A percentile compares a stretch with the other conserved stretches of the same genome.
These are phyloP conservation scores for Pyrenophora teres DNA, from an alignment of 2,329 filamentous ascomycete genomes.

Conservation along the genomic window DNA sequence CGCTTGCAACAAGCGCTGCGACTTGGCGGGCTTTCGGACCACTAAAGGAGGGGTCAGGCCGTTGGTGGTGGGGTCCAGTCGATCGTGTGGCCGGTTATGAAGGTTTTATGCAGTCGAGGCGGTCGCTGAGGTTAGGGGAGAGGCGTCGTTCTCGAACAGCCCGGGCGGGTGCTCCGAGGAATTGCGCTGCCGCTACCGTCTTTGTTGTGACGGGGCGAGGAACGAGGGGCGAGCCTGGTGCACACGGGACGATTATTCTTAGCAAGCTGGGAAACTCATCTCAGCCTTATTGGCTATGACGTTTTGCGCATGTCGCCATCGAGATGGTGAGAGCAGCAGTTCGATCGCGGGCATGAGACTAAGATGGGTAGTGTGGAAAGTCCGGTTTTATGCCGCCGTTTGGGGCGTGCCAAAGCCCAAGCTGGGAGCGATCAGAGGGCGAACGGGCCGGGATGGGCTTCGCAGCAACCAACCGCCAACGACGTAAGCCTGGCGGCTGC, in stretches of 20 bases:
- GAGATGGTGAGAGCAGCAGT: conserved; percentile 32
- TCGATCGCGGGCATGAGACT: conserved; percentile 36
- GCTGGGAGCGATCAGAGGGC: conserved; percentile 24
- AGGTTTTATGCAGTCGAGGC: conserved; percentile 41
- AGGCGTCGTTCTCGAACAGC: conserved; percentile 39
- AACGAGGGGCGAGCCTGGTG: no score
- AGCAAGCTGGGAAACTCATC: conserved; percentile 32
- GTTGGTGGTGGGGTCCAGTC: conserved; percentile 43
- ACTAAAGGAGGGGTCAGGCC: conserved; percentile 42
- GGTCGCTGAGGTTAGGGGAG: conserved; percentile 21
- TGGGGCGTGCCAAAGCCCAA: conserved; percentile 29
- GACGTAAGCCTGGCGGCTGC: conserved; percentile 23
- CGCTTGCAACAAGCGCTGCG: conserved; percentile 35
- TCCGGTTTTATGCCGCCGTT: conserved; percentile 41
- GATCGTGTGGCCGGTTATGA: conserved; percentile 27
- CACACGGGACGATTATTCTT: conserved; percentile 6
- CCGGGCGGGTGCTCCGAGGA: no score
- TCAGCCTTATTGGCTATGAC: conserved; percentile 40
- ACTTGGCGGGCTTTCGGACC: conserved; percentile 35
- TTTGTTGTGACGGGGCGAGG: conserved; percentile 16
- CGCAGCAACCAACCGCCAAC: conserved; percentile 14
- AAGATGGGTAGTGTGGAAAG: conserved; percentile 28
- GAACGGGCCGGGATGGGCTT: conserved; percentile 37
- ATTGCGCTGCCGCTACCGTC: conserved; percentile 19
- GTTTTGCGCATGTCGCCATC: conserved; percentile 33